These are phyloP conservation scores for Rhodomyrtus psidioides DNA, from an alignment of 441 rosid genomes.

Conservation along the genomic window DNA sequence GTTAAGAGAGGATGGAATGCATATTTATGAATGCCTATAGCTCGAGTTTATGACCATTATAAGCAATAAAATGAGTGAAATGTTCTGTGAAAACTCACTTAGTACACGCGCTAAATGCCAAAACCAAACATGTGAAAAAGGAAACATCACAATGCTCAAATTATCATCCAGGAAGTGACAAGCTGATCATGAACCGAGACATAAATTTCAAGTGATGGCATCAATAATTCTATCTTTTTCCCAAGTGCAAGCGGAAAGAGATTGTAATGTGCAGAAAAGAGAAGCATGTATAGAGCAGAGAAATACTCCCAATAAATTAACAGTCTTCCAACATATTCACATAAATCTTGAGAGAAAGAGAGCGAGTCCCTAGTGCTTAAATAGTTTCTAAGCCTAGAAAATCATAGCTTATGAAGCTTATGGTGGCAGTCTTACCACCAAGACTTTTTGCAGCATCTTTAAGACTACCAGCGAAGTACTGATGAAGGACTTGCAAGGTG, in stretches of 20 bases:
- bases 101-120: neutral
- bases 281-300: neutral
- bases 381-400: neutral
- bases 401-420: neutral
- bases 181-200: neutral
- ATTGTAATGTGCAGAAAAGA: neutral
- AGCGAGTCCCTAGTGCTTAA: neutral
- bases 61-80: neutral
- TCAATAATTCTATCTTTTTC: neutral
- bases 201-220: neutral
- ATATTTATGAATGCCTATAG: neutral
- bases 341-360: neutral
- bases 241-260: neutral
- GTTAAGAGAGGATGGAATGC: neutral
- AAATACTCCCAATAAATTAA: neutral
- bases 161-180: neutral
- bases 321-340: neutral
- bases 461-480: conserved; percentile 75
- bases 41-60: neutral
- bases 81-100: neutral
- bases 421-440: conserved; percentile 50
- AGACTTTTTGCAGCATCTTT: conserved; percentile 87
- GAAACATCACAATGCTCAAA: neutral
- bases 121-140: neutral
- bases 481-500: conserved; percentile 59